Evolutionary conservation across 768 basidiomycete genomes (phyloP).

Genomic region (Suillus tomentosus): DNA sequence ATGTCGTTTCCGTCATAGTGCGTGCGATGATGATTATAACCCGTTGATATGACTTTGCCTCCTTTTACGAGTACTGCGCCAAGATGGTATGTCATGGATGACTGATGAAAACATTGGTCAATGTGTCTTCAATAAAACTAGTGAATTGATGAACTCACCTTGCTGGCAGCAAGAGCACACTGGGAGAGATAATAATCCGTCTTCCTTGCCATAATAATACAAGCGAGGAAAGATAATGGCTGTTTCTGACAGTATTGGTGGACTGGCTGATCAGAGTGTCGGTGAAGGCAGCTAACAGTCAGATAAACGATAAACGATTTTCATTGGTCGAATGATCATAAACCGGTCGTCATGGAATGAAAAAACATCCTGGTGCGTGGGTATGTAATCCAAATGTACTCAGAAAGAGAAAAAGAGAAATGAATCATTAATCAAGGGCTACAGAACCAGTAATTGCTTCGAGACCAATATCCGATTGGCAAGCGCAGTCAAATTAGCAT

Average conservation of each 20-base stretch:
- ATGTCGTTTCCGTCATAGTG: constrained; percentile 52
- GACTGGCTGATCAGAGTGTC: constrained; percentile 1
- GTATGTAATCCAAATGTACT: background rate
- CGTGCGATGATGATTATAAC: constrained; percentile 56
- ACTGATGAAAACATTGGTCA: constrained; percentile 22
- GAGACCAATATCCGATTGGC: constrained; percentile 83
- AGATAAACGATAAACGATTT: background rate
- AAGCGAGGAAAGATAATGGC: background rate
- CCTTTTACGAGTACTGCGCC: constrained; percentile 51
- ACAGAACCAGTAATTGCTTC: constrained; percentile 51
- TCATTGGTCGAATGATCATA: background rate
- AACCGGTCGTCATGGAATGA: constrained; percentile 4
- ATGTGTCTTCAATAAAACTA: constrained; percentile 3
- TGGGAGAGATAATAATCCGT: constrained; percentile 52
- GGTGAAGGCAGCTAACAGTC: background rate
- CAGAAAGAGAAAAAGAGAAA: background rate
- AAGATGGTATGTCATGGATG: constrained; percentile 48
- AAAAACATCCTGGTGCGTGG: background rate
- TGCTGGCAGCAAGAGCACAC: constrained; percentile 49
- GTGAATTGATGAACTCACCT: constrained; percentile 27
- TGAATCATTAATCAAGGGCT: constrained; percentile 18
- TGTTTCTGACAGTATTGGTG: background rate
- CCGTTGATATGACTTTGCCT: constrained; percentile 54
- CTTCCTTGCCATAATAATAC: constrained; percentile 36
- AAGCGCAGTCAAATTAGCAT: constrained; percentile 87